Evolutionary conservation across 805 yeast genomes (phyloP).

Genomic region (Ogataea ganodermae): DNA sequence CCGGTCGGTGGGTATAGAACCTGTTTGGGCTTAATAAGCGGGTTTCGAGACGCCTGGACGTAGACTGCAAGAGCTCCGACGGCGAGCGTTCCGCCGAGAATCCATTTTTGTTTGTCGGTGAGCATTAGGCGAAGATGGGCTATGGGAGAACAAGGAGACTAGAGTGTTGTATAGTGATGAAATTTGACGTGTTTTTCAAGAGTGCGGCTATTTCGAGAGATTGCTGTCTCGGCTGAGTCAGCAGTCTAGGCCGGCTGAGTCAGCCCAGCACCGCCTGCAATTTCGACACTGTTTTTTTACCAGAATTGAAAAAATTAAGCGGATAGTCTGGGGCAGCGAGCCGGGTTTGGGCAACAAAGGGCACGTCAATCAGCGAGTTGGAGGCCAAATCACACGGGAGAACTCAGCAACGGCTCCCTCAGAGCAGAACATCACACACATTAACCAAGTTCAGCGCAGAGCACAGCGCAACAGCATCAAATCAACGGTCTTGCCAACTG

Average conservation of each 20-base stretch:
- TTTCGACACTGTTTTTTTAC: conserved; percentile 3
- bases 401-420: neutral
- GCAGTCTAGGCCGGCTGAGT: neutral
- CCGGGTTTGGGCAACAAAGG: neutral
- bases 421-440: neutral
- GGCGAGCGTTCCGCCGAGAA: conserved; percentile 31
- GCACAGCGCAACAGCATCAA: too few relatives aligned
- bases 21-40: conserved; percentile 32
- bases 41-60: conserved; percentile 29
- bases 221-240: neutral
- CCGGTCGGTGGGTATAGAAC: conserved; percentile 41
- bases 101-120: conserved; percentile 34
- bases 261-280: neutral
- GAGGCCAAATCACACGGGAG: neutral
- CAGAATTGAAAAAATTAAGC: conserved; percentile 3
- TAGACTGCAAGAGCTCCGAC: conserved; percentile 29
- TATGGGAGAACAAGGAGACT: too few relatives aligned
- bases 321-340: conserved; percentile 7
- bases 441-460: too few relatives aligned
- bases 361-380: neutral
- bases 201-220: neutral
- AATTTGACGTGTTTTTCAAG: neutral
- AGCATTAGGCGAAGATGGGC: conserved; percentile 7
- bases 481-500: too few relatives aligned
- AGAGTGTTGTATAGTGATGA: too few relatives aligned